Base-by-base conservation (phyloP, 129 eudicot genomes). In the Arctium minus region DNA sequence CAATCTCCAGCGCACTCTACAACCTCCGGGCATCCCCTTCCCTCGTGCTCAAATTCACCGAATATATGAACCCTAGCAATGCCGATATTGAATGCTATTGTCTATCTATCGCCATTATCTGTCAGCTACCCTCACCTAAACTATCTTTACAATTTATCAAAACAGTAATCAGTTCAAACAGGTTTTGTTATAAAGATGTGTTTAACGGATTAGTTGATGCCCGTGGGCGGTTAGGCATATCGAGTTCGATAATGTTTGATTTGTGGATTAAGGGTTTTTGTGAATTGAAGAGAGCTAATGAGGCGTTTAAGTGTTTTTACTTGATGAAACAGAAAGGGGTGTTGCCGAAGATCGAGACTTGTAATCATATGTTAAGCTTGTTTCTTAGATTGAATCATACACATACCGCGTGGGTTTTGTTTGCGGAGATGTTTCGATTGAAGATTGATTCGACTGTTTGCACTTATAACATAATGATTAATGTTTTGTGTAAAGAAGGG, bases 401-500 rank as follows among this genome's bases (percentile, higher is more conserved):
- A 2, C 77, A 81, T 2, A 56, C 73, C 15, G 89, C 88, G 0
- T 90, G 94, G 97, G 76, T 82, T 84, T 79, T 92, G 87, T 92
- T 88, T 82, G 90, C 90, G 11, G 92, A 88, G 82, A 93, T 93
- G 97, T 88, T 84, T 72, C 84, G 88, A 62, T 78, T 91, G 86
- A 84, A 80, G 78, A 91, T 93, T 30, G 77, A 60, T 81, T 79
- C 90, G 3, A 88, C 71, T 27, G 31, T 86, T 22, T 83, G 33
- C 70, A 93, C 98, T 1, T 93, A 89, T 64, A 93, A 93, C 68
- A 93, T 90, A 11, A 91, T 93, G 94, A 82, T 91, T 76, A 93
- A 93, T 81, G 70, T 87, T 64, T 82, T 94, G 85, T 87, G 93
- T 77, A 90, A 90, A 69, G 89, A 93, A 87, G 97, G 94, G 83